phyloP scores from a whole-genome alignment of 2,329 filamentous ascomycete species.

The Colletotrichum ledebouriae region DNA sequence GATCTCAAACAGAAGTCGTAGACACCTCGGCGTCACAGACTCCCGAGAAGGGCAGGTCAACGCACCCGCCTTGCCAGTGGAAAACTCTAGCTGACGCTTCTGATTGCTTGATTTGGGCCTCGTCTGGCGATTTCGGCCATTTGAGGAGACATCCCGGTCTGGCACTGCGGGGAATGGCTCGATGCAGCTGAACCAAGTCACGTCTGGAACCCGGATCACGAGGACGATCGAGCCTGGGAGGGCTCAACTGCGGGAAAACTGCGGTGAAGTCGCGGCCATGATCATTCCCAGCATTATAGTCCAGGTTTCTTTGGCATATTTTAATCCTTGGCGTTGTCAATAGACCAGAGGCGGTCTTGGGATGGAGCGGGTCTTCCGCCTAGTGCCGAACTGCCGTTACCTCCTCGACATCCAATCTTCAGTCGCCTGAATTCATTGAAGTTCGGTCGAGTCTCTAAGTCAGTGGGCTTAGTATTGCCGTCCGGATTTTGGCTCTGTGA shows the following conservation, averaged over 20 bases:
- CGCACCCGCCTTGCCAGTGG: constrained; percentile 6
- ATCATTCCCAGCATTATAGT: constrained; percentile 1
- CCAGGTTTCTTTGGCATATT: background rate
- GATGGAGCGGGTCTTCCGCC: background rate
- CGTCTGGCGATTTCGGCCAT: constrained; percentile 3
- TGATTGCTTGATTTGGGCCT: constrained; percentile 29
- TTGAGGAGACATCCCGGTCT: constrained; percentile 10
- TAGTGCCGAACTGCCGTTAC: constrained; percentile 8
- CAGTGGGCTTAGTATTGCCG: background rate
- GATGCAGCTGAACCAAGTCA: background rate
- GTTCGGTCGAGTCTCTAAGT: background rate
- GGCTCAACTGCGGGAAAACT: constrained; percentile 14
- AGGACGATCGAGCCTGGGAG: background rate
- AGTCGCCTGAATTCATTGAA: background rate
- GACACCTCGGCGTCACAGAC: constrained; percentile 27
- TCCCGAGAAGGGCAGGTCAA: constrained; percentile 25
- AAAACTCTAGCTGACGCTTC: constrained; percentile 22
- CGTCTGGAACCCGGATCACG: constrained; percentile 9
- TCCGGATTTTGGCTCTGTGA: too few species aligned
- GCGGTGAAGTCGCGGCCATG: background rate
- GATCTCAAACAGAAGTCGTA: constrained; percentile 30
- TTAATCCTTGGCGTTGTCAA: constrained; percentile 17
- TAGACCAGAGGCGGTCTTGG: background rate
- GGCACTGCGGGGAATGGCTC: constrained; percentile 2
- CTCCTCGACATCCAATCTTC: background rate